Base-by-base conservation (phyloP, 495 filamentous ascomycete genomes). In the Evansstolkia leycettana region DNA sequence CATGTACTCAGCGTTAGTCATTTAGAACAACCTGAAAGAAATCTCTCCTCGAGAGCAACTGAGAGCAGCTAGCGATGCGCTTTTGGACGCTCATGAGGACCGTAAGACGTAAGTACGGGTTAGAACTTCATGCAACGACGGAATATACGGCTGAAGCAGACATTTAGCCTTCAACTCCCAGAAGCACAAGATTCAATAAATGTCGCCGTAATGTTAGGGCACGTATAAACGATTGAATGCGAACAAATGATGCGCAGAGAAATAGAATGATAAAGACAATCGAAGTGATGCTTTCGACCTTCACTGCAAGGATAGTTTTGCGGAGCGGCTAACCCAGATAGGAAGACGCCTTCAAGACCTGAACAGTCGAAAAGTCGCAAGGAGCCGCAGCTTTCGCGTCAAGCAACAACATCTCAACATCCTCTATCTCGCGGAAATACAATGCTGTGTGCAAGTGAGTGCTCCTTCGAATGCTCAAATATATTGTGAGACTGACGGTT, bases 371-470 rank as follows among this genome's bases (percentile, higher is more conserved):
- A 23, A 23, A 9, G 4, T 9, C 54, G 48, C 47, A 49, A 51
- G 49, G 52, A 58, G 57, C 53, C 54, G 50, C 52, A 45, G 38
- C 44, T 46, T 47, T 46, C 57, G 52, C 56, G 43, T 52, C 41
- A 27, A 42, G 40, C 34, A 35, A 34, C 43, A 28, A 54, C 46
- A 41, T 34, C 36, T 40, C 39, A 18, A 43, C 39, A 39, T 42
- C 52, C 55, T 39, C 45, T 46, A 34, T 37, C 39, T 27, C 39
- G 54, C 54, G 37, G 58, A 40, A 43, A 33, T 40, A 55, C 41
- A 45, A 65, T 86, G 81, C 62, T 85, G 54, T 86, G 81, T 62
- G 79, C 78, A 70, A 80, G 81, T 85, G 58, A 62, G 75, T 66
- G 13, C 38, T 30, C 37, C 29, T 5, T 12, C 15, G 20, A 11